phyloP scores from a whole-genome alignment of 805 yeast species.

The Wickerhamomyces hampshirensis region DNA sequence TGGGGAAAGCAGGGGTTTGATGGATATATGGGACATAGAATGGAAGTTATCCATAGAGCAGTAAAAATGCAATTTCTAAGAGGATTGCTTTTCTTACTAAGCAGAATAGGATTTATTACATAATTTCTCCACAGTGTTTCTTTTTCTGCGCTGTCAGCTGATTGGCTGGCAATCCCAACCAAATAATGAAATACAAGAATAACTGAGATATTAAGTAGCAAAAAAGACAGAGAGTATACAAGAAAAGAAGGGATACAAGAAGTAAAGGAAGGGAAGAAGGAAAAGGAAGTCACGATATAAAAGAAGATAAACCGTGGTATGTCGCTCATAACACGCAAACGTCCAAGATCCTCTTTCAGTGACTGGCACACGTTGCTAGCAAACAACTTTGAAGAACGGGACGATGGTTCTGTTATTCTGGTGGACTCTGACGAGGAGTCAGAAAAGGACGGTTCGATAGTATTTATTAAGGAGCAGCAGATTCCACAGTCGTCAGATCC shows the following conservation, averaged over 20 bases:
- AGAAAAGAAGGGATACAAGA: too few relatives aligned
- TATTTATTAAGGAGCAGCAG: constrained; percentile 11
- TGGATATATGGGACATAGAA: too few relatives aligned
- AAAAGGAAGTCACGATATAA: neutral
- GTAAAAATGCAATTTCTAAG: too few relatives aligned
- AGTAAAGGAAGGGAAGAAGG: neutral
- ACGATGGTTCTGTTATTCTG: constrained; percentile 30
- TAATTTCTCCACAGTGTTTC: neutral
- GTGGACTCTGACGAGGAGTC: constrained; percentile 38
- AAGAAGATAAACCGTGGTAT: neutral
- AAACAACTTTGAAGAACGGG: constrained; percentile 14
- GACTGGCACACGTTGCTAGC: constrained; percentile 25
- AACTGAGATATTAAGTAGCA: too few relatives aligned
- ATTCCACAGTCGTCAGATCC: too few relatives aligned
- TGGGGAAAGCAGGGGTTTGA: too few relatives aligned
- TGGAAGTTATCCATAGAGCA: too few relatives aligned
- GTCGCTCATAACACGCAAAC: constrained; percentile 23
- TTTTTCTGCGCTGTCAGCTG: neutral
- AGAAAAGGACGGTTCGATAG: constrained; percentile 13
- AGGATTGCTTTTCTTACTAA: too few relatives aligned
- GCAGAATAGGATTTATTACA: too few relatives aligned
- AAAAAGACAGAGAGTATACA: too few relatives aligned
- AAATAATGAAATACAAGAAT: too few relatives aligned
- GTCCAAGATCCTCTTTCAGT: constrained; percentile 31
- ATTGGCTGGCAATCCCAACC: neutral